Conservation (phyloP, 2,329 filamentous ascomycete genomes). For the Exophiala aquamarina region DNA sequence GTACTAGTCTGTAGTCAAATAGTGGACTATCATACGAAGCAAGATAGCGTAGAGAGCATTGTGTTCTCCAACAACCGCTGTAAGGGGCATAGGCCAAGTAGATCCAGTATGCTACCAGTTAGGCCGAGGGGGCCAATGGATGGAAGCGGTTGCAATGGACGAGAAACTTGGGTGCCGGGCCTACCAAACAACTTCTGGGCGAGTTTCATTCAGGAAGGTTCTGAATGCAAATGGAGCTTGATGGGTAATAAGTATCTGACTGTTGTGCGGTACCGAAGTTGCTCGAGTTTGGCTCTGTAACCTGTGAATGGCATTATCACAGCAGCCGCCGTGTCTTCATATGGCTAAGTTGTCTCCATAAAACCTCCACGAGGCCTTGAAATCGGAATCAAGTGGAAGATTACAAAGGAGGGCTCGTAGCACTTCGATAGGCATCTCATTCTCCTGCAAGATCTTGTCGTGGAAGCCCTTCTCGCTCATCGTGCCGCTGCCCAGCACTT, state of each 20-base stretch:
- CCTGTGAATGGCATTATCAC: too few relatives aligned
- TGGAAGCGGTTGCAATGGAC: too few relatives aligned
- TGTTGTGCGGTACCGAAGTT: too few relatives aligned
- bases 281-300: too few relatives aligned
- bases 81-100: background rate
- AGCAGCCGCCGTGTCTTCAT: too few relatives aligned
- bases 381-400: constrained; percentile 43
- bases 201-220: too few relatives aligned
- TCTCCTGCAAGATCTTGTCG: constrained; percentile 52
- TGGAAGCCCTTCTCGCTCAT: constrained; percentile 57
- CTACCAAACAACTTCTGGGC: too few relatives aligned
- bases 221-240: too few relatives aligned
- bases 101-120: too few relatives aligned
- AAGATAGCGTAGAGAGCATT: background rate
- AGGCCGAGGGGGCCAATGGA: too few relatives aligned
- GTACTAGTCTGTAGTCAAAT: background rate
- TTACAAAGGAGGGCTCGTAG: constrained; percentile 50
- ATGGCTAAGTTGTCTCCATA: constrained; percentile 31
- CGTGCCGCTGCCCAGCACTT: constrained; percentile 42
- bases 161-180: too few relatives aligned
- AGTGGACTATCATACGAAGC: background rate
- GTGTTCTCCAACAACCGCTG: background rate
- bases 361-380: constrained; percentile 53
- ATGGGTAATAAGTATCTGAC: too few relatives aligned
- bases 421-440: constrained; percentile 57